Percentiles rank a stretch among this genome's conserved stretches.
These are phyloP conservation scores for Lichina pygmaea DNA, from an alignment of 495 filamentous ascomycete species.

Conservation along the genomic window DNA sequence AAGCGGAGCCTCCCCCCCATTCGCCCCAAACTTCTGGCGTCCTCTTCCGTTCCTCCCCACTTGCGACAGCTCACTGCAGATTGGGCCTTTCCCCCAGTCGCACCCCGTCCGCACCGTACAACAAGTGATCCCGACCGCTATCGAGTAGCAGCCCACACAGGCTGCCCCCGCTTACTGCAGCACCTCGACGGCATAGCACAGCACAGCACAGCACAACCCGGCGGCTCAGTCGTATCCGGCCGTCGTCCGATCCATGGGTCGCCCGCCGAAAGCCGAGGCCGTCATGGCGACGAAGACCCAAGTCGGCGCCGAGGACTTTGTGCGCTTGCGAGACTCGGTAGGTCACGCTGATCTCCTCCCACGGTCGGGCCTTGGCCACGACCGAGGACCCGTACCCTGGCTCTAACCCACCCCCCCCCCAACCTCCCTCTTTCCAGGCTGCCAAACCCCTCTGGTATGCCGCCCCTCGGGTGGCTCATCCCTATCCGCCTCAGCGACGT, in stretches of 20 bases:
- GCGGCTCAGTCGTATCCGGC: no score
- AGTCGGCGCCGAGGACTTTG: slow-evolving; percentile 33
- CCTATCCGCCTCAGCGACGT: not conserved
- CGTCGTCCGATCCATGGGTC: not conserved
- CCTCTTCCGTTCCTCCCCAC: no score
- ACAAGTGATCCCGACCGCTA: no score
- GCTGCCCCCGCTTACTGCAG: no score
- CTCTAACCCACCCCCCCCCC: slow-evolving; percentile 1
- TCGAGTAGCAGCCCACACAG: no score
- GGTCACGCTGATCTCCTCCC: slow-evolving; percentile 9
- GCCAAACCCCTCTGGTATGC: not conserved
- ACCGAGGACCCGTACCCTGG: not conserved
- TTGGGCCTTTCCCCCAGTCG: no score
- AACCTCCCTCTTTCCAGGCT: not conserved
- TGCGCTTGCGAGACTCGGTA: slow-evolving; percentile 36
- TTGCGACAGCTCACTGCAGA: no score
- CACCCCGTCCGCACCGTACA: no score
- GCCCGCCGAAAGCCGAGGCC: slow-evolving; percentile 9
- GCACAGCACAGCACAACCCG: no score
- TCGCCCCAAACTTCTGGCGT: no score
- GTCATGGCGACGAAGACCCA: slow-evolving; percentile 12
- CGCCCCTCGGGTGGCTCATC: not conserved
- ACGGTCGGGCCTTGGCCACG: not conserved
- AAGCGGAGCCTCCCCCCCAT: no score
- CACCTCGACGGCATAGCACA: no score